Evolutionary conservation across 768 basidiomycete species (phyloP), one percentile per base, ranked within the genome.

Genomic region (Hydnum rufescens): DNA sequence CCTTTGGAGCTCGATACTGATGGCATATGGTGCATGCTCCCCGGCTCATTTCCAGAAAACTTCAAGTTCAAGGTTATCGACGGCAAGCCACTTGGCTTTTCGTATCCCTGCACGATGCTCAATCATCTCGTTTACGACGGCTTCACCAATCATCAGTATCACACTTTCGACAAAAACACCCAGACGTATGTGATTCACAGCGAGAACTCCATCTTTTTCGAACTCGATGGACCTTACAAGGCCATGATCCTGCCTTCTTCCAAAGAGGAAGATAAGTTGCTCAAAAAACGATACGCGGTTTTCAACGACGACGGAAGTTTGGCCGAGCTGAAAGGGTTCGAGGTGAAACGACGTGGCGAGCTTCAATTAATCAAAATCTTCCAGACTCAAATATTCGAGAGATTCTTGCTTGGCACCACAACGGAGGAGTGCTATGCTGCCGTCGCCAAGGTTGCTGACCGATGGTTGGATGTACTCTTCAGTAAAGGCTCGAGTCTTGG

Each of bases 21-120:
- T 66, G 93, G 95, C 57, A 99, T 99, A 58, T 97, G 95, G 95
- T 99, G 95, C 67, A 99, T 99, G 95, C 78, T 97, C 23, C 95
- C 95, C 3, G 89, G 87, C 2, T 77, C 89, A 8, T 99, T 99
- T 65, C 95, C 95, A 2, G 95, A 97, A 67, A 87, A 95, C 66
- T 97, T 96, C 78, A 81, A 80, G 64, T 96, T 97, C 73, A 80
- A 90, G 62, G 73, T 96, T 54, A 69, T 71, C 43, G 81, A 74
- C 59, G 93, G 95, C 54, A 96, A 96, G 70, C 68, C 80, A 4
- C 78, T 96, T 57, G 70, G 72, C 4, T 80, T 99, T 60, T 96
- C 92, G 19, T 99, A 97, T 62, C 95, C 95, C 0, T 97, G 95
- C 66, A 97, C 92, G 3, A 99, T 99, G 93, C 77, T 99, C 55